Evolutionary conservation across 2,329 filamentous ascomycete genomes (phyloP).

Genomic region (Alternaria rosae): DNA sequence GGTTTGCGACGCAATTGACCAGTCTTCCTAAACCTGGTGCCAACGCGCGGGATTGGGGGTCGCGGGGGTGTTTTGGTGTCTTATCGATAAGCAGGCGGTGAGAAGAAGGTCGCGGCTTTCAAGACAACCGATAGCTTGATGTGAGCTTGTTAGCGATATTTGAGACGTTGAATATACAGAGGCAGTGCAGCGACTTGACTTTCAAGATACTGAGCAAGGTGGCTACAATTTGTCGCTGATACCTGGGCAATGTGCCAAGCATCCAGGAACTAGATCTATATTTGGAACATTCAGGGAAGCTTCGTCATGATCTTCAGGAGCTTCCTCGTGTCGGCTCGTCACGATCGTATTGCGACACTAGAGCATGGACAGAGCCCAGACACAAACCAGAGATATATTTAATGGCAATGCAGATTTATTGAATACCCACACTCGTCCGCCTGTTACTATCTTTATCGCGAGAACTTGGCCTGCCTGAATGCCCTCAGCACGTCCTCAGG

Average conservation of each 20-base stretch:
- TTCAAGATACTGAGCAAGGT: background rate
- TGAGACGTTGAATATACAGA: background rate
- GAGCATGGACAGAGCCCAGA: background rate
- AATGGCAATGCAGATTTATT: background rate
- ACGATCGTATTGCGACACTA: background rate
- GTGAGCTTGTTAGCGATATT: background rate
- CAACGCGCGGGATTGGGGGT: background rate
- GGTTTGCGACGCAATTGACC: background rate
- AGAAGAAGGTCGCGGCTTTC: constrained; percentile 1
- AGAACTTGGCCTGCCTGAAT: constrained; percentile 10
- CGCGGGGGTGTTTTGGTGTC: constrained; percentile 9
- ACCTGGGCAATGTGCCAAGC: constrained; percentile 3
- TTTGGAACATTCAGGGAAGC: constrained; percentile 7
- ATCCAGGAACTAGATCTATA: constrained; percentile 17
- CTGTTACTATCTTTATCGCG: background rate
- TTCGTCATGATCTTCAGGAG: constrained; percentile 8
- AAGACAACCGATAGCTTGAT: background rate
- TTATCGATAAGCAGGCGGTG: constrained; percentile 40
- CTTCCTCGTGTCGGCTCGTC: background rate
- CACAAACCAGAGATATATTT: background rate
- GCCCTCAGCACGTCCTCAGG: constrained; percentile 26
- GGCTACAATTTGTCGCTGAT: background rate
- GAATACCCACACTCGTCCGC: background rate
- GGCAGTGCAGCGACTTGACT: background rate
- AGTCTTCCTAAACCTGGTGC: background rate